phyloP scores from a whole-genome alignment of 163 green algal species.

The Scenedesmus sp. region DNA sequence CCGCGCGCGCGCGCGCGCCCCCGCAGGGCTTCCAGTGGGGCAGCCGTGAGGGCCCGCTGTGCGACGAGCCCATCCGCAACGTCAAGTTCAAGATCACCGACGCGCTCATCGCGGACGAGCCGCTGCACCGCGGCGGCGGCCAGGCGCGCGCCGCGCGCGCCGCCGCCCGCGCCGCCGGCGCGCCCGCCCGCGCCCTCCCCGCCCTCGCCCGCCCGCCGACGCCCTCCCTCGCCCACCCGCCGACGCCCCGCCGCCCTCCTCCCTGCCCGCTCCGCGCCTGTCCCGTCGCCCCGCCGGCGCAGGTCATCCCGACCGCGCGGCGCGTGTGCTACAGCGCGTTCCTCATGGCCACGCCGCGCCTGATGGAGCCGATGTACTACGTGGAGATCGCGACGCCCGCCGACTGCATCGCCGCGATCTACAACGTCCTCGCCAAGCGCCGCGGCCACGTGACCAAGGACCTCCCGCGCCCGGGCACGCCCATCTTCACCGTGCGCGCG shows the following conservation, averaged over 20 bases:
- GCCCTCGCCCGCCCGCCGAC: background rate
- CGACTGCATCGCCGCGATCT: conserved; percentile 97
- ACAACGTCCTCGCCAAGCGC: conserved; percentile 96
- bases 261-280: conserved; percentile 46
- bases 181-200: background rate
- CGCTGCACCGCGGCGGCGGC: conserved; percentile 89
- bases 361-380: conserved; percentile 99
- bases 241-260: background rate
- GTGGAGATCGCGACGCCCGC: conserved; percentile 97
- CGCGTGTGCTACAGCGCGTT: conserved; percentile 95
- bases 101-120: conserved; percentile 82
- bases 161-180: background rate
- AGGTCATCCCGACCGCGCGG: conserved; percentile 94
- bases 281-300: conserved; percentile 53
- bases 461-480: conserved; percentile 93
- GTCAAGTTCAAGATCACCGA: conserved; percentile 95
- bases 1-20: no score
- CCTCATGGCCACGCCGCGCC: conserved; percentile 95
- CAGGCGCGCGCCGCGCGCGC: conserved; percentile 66
- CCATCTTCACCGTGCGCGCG: conserved; percentile 97
- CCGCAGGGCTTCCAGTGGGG: conserved; percentile 95
- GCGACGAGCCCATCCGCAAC: conserved; percentile 97
- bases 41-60: conserved; percentile 91
- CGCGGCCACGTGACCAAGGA: conserved; percentile 96
- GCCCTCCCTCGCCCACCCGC: background rate